Conservation (phyloP, 139 green algal genomes). For the Coccomyxa sp. region DNA sequence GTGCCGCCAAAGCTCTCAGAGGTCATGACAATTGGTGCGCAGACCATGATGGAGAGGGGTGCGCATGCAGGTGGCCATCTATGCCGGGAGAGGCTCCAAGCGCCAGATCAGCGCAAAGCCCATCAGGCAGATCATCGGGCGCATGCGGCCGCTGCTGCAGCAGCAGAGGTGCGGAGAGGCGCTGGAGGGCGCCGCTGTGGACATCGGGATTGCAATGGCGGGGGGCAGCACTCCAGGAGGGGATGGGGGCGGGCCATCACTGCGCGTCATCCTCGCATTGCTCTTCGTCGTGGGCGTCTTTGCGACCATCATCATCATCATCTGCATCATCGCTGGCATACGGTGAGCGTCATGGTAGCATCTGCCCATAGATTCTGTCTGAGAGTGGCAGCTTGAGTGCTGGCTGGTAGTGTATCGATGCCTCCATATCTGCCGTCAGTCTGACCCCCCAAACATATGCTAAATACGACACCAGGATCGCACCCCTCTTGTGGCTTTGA, state of each 20-base stretch:
- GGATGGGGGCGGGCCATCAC: background rate
- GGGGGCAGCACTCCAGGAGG: background rate
- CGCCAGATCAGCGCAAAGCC: constrained; percentile 17
- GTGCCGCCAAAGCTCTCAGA: too few relatives aligned
- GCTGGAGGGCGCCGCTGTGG: constrained; percentile 36
- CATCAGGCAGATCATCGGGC: constrained; percentile 32
- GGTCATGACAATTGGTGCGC: background rate
- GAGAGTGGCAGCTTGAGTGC: too few relatives aligned
- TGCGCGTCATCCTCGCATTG: background rate
- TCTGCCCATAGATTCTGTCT: too few relatives aligned
- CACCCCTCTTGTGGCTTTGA: too few relatives aligned
- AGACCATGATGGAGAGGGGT: background rate
- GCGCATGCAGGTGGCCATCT: constrained; percentile 36
- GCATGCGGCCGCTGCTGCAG: constrained; percentile 35
- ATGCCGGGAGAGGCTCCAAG: constrained; percentile 24
- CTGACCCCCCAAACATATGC: too few relatives aligned
- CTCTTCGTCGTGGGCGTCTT: constrained; percentile 9
- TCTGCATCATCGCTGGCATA: too few relatives aligned
- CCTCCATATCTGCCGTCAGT: too few relatives aligned
- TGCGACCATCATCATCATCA: background rate
- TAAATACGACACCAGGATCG: too few relatives aligned
- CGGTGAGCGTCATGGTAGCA: too few relatives aligned
- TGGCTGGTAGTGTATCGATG: too few relatives aligned
- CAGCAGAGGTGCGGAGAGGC: constrained; percentile 35
- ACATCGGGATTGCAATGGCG: constrained; percentile 44